Conservation (phyloP, 176 grass and related monocot species). For the Avena sativa region DNA sequence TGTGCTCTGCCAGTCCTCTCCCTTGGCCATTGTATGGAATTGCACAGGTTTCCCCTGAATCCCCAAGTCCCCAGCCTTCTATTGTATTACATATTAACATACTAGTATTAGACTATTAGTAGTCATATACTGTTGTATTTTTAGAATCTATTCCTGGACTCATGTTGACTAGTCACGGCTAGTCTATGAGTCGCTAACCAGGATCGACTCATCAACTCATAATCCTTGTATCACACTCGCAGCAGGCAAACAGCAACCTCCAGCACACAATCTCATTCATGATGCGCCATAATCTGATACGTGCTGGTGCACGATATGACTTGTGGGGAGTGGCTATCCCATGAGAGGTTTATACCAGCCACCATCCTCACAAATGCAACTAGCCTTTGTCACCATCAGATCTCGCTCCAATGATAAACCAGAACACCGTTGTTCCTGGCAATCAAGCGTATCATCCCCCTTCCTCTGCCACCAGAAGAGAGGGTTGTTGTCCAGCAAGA, state of each 20-base stretch:
- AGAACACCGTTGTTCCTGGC: neutral
- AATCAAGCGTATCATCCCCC: neutral
- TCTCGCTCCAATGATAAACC: neutral
- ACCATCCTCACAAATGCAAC: constrained; percentile 5
- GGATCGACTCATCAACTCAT: too few relatives aligned
- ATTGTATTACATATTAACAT: too few relatives aligned
- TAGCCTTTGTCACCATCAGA: neutral
- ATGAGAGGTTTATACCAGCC: neutral
- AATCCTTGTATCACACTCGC: neutral
- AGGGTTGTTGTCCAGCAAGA: neutral
- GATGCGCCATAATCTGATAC: neutral
- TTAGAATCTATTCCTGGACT: too few relatives aligned
- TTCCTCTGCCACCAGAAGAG: neutral
- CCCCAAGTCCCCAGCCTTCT: too few relatives aligned
- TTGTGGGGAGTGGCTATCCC: neutral
- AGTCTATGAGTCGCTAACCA: too few relatives aligned
- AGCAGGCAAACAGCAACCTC: constrained; percentile 16
- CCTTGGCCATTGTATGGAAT: too few relatives aligned
- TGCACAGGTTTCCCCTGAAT: too few relatives aligned
- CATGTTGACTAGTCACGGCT: too few relatives aligned
- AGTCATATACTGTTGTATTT: too few relatives aligned
- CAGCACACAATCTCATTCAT: neutral
- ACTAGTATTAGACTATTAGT: too few relatives aligned
- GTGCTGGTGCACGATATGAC: neutral
- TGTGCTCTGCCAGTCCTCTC: too few relatives aligned